Conservation (phyloP, 768 basidiomycete species). For the Auricularia sp. region DNA sequence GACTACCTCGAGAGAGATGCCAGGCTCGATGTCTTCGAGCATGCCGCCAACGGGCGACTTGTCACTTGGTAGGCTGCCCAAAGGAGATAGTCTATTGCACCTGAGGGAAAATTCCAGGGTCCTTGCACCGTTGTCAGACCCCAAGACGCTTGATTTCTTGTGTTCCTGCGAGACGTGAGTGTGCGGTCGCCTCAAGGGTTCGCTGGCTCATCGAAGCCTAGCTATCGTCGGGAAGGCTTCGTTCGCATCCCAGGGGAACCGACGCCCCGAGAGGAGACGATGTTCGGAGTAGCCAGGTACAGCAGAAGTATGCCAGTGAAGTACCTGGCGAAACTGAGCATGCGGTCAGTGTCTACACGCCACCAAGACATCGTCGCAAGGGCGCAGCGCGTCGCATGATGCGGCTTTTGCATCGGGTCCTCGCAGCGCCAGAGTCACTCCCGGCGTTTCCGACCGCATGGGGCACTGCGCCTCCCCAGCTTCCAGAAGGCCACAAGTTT, state of each 20-base stretch:
- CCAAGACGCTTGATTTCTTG: conserved; percentile 41
- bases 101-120: conserved; percentile 31
- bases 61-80: conserved; percentile 36
- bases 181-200: not conserved
- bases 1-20: conserved; percentile 36
- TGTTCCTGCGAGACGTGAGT: conserved; percentile 55
- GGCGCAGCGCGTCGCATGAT: conserved; percentile 58
- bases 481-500: conserved; percentile 24
- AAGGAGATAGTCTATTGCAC: no score
- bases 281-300: not conserved
- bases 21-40: conserved; percentile 30
- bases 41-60: conserved; percentile 34
- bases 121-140: conserved; percentile 40
- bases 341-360: conserved; percentile 49
- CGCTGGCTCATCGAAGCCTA: conserved; percentile 12
- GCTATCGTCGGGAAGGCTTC: conserved; percentile 26
- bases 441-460: conserved; percentile 29
- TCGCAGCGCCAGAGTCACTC: conserved; percentile 24
- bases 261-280: conserved; percentile 14
- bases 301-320: no score
- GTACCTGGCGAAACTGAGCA: conserved; percentile 12
- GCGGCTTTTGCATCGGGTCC: conserved; percentile 49
- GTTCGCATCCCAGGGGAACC: conserved; percentile 11
- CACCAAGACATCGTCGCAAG: conserved; percentile 34
- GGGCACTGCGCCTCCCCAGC: conserved; percentile 32